Evolutionary conservation across 495 filamentous ascomycete genomes (phyloP).

Genomic region (Xylaria cubensis): DNA sequence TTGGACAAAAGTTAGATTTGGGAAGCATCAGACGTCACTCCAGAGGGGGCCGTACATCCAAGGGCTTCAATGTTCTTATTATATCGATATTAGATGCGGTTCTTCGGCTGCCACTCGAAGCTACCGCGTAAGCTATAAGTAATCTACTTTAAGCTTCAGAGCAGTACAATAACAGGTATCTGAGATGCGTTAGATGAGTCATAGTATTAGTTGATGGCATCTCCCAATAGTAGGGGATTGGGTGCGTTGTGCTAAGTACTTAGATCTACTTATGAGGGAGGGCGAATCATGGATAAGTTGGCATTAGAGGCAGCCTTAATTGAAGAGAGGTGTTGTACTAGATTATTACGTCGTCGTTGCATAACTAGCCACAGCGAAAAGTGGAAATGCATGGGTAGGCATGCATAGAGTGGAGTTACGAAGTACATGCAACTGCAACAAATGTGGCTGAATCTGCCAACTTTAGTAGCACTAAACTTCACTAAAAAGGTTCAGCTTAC

Average conservation of each 20-base stretch:
- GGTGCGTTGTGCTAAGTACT: background rate
- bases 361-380: background rate
- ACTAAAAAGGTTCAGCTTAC: background rate
- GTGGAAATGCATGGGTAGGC: too few species aligned
- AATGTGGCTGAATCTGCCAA: conserved; percentile 8
- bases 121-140: background rate
- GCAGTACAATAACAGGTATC: background rate
- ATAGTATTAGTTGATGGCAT: background rate
- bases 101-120: background rate
- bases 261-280: background rate
- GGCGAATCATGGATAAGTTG: background rate
- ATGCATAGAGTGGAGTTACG: background rate
- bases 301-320: too few species aligned
- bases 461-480: conserved; percentile 6
- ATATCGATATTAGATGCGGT: background rate
- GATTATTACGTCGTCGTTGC: background rate
- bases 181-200: background rate
- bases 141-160: background rate
- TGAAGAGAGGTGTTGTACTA: too few species aligned
- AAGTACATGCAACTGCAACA: background rate
- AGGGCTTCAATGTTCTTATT: background rate
- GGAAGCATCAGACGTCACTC: background rate
- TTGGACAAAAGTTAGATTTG: background rate
- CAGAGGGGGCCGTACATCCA: background rate
- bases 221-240: background rate